phyloP scores from a whole-genome alignment of 1,284 basidiomycete genomes.

The Ustilago shanxiensis region DNA sequence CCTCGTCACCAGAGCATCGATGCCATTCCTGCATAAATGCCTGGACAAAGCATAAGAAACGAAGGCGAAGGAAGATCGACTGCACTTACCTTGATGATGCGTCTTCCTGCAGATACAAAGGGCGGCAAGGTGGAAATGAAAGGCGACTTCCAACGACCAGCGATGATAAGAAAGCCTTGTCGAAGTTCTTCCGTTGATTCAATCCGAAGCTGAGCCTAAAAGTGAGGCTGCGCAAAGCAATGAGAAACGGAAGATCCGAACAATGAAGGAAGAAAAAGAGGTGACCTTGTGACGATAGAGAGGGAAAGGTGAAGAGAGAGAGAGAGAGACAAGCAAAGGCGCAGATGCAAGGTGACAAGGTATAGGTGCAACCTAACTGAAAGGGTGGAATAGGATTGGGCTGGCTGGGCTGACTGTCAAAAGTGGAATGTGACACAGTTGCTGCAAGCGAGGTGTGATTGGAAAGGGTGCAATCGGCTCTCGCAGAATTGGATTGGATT shows the following conservation, averaged over 20 bases:
- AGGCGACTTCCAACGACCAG: slow-evolving; percentile 38
- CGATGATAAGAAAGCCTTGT: slow-evolving; percentile 21
- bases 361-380: slow-evolving; percentile 8
- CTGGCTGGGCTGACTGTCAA: slow-evolving; percentile 1
- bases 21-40: not conserved
- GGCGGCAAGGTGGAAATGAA: slow-evolving; percentile 2
- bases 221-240: not conserved
- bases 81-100: slow-evolving; percentile 28
- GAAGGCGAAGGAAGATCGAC: not conserved
- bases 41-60: not conserved
- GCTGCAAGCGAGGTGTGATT: too few species aligned
- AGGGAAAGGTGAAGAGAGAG: slow-evolving; percentile 1
- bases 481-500: slow-evolving; percentile 15
- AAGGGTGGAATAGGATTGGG: slow-evolving; percentile 21
- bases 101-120: slow-evolving; percentile 11
- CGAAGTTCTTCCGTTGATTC: not conserved
- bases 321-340: too few species aligned
- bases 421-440: slow-evolving; percentile 31
- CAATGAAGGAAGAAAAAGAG: slow-evolving; percentile 6
- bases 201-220: not conserved
- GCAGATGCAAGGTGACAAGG: slow-evolving; percentile 33
- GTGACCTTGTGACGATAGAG: slow-evolving; percentile 19
- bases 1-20: not conserved
- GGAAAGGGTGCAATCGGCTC: slow-evolving; percentile 16
- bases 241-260: slow-evolving; percentile 1